These are phyloP conservation scores for Chlorophyllum brunneum DNA, from an alignment of 768 basidiomycete genomes.

Conservation along the genomic window DNA sequence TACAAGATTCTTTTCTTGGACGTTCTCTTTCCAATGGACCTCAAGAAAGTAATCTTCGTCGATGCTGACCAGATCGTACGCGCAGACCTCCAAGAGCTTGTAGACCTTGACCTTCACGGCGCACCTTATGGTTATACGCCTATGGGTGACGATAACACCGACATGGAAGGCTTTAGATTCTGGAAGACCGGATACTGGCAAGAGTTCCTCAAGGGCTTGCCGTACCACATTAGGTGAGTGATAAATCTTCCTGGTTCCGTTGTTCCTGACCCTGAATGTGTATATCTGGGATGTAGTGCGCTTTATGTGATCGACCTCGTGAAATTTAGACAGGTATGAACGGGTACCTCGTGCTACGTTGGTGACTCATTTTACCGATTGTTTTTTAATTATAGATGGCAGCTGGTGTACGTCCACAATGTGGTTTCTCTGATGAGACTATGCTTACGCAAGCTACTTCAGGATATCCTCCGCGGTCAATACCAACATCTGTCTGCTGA, in stretches of 20 bases:
- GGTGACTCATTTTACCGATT: conserved; percentile 13
- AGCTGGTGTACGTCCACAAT: conserved; percentile 39
- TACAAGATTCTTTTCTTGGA: conserved; percentile 99
- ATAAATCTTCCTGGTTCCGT: conserved; percentile 11
- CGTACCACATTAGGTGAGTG: conserved; percentile 91
- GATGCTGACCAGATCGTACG: conserved; percentile 98
- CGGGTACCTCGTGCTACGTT: neutral
- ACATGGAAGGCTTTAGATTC: conserved; percentile 98
- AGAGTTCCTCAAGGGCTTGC: conserved; percentile 75
- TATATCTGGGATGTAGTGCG: conserved; percentile 55
- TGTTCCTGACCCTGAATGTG: no score
- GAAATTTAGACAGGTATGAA: conserved; percentile 79
- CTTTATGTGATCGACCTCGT: conserved; percentile 95
- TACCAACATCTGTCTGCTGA: conserved; percentile 95
- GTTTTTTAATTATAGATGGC: conserved; percentile 32
- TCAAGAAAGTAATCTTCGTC: conserved; percentile 98
- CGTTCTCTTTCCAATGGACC: conserved; percentile 97
- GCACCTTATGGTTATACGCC: conserved; percentile 96
- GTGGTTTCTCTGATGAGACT: neutral
- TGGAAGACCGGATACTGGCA: conserved; percentile 99
- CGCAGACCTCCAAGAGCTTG: conserved; percentile 90
- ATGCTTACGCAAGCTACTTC: neutral
- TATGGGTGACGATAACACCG: conserved; percentile 92
- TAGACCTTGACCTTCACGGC: conserved; percentile 89
- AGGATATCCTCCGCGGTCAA: conserved; percentile 87